Conservation (phyloP, 192 early-diverging fungal genomes). For the Rhizophagus sp. region DNA sequence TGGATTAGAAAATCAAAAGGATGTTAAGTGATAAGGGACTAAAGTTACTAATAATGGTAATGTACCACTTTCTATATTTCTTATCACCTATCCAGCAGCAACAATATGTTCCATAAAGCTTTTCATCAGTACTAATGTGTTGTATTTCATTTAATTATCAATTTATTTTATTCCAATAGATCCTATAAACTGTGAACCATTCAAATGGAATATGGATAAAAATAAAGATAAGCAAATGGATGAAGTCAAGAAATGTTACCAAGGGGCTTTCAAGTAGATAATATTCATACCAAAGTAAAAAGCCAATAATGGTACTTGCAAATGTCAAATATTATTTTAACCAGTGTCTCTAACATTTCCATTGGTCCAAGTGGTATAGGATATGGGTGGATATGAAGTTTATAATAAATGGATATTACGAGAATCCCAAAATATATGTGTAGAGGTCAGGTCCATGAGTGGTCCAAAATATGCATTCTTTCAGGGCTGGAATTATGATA, state of each 20-base stretch:
- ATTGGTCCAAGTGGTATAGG: constrained; percentile 9
- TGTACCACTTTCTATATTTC: too few species aligned
- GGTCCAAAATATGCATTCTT: too few species aligned
- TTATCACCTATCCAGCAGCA: too few species aligned
- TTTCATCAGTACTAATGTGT: neutral
- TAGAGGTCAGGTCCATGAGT: too few species aligned
- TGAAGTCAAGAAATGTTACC: constrained; percentile 2
- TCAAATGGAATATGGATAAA: neutral
- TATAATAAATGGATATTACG: too few species aligned
- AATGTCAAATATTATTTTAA: constrained; percentile 3
- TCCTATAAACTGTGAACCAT: neutral
- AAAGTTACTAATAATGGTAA: too few species aligned
- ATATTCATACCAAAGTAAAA: constrained; percentile 9
- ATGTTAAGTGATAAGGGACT: too few species aligned
- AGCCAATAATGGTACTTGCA: constrained; percentile 2
- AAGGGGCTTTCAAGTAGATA: neutral
- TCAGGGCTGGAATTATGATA: too few species aligned
- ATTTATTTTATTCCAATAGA: neutral
- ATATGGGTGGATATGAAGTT: too few species aligned
- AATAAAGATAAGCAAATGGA: neutral
- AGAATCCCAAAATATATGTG: too few species aligned
- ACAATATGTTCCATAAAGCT: too few species aligned
- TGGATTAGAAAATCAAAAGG: too few species aligned
- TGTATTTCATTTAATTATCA: neutral
- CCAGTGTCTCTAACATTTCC: neutral